Conservation (phyloP, 257 asterid genomes). For the Ophiorrhiza pumila region DNA sequence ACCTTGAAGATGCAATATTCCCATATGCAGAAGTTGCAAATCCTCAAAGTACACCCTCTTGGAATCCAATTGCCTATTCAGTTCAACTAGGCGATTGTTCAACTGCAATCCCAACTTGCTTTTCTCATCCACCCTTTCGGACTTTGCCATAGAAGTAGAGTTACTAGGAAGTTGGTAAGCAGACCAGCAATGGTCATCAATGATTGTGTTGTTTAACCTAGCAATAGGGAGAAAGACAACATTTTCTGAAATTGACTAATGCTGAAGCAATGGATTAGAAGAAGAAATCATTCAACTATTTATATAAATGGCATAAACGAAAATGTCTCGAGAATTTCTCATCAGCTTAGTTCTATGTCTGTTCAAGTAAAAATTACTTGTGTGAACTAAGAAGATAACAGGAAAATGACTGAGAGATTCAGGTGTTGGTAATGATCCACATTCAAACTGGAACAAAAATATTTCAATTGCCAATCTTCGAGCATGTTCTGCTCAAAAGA, state of each 20-base stretch:
- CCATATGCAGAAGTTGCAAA: conserved; percentile 30
- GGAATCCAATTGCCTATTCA: not conserved
- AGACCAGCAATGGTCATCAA: conserved; percentile 34
- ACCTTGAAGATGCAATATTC: conserved; percentile 36
- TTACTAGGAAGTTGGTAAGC: conserved; percentile 27
- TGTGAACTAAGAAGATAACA: not conserved
- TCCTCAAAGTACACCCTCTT: conserved; percentile 27
- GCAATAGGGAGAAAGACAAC: conserved; percentile 10
- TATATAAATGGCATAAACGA: not conserved
- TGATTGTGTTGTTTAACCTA: conserved; percentile 34
- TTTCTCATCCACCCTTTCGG: conserved; percentile 24
- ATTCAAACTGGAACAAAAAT: not conserved
- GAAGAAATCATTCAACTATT: not conserved
- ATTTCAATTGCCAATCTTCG: not conserved
- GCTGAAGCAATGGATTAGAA: not conserved
- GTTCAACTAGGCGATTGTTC: conserved; percentile 9
- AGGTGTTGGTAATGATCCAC: not conserved
- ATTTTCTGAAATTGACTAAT: not conserved
- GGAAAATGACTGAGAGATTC: not conserved
- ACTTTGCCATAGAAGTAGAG: conserved; percentile 13
- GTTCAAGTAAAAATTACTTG: not conserved
- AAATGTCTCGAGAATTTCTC: not conserved
- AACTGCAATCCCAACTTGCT: conserved; percentile 24
- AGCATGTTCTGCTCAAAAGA: not conserved
- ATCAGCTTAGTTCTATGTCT: no score